These are phyloP conservation scores for Solanum medicagineum DNA, from an alignment of 257 asterid genomes.

Conservation along the genomic window DNA sequence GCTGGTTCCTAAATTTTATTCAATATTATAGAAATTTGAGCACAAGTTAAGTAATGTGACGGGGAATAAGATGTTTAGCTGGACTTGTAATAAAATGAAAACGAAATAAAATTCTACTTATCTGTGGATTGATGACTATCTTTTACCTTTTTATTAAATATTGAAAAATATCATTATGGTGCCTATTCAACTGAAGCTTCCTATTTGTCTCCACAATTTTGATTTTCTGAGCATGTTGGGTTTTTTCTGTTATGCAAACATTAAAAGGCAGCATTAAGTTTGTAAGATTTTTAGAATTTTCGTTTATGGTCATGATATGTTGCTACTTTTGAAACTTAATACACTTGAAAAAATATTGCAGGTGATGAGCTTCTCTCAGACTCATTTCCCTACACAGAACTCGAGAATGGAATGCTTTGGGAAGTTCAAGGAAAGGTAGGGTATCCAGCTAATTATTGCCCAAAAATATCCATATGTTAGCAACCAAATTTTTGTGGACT, in stretches of 20 bases:
- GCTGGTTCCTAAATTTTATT: background rate
- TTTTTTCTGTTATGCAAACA: background rate
- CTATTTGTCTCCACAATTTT: background rate
- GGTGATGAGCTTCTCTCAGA: constrained; percentile 97
- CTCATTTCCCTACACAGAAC: constrained; percentile 75
- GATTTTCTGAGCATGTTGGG: background rate
- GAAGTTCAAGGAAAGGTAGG: constrained; percentile 85
- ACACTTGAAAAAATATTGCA: background rate
- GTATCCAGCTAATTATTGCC: background rate
- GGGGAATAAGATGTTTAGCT: background rate
- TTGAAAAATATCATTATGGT: background rate
- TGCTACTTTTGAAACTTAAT: background rate
- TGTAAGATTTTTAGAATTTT: background rate
- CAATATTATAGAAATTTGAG: background rate
- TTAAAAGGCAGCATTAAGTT: background rate
- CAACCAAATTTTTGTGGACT: background rate
- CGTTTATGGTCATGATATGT: background rate
- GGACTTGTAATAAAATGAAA: background rate
- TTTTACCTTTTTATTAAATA: background rate
- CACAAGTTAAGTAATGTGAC: background rate
- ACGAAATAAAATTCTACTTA: background rate
- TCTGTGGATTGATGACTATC: background rate
- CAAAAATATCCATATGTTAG: background rate
- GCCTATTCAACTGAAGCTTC: background rate
- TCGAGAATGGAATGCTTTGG: constrained; percentile 66